Evolutionary conservation across 1,284 basidiomycete species (phyloP), one percentile per base, ranked within the genome.

Genomic region (Polyporus tsugae): DNA sequence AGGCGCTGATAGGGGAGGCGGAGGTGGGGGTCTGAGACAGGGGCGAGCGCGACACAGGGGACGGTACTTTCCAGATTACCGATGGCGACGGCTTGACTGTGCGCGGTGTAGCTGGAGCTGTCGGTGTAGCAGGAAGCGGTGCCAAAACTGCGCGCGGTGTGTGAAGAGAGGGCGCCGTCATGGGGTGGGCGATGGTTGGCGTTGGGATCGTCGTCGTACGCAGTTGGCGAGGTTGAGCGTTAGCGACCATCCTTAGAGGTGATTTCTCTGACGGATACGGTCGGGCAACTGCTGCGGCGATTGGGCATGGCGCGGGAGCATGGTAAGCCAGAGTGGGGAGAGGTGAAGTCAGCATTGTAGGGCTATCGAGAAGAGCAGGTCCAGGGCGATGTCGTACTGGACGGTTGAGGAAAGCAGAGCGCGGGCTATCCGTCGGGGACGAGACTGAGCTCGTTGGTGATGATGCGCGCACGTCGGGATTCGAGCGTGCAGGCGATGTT

Each of bases 391-490:
- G 72, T 4, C 74, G 69, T 9, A 77, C 70, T 3, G 75, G 74
- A 25, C 75, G 66, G 55, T 75, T 76, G 15, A 76, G 60, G 68
- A 80, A 76, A 10, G 73, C 72, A 33, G 62, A 62, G 60, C 68
- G 71, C 5, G 66, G 49, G 35, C 62, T 61, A 49, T 66, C 68
- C 25, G 64, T 67, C 7, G 71, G 65, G 6, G 68, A 67, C 22
- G 57, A 53, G 19, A 39, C 22, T 0, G 62, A 63, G 15, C n/a
- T 38, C 22, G 61, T 64, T 17, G 62, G 52, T 2, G 70, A 69
- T 9, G 59, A 25, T 11, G 66, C 15, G 5, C 36, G 3, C 22
- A 63, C 53, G 33, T 72, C 71, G 2, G 59, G 36, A 6, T 55
- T 66, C 13, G 60, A 67, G 29, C 65, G 64, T 19, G 67, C 60